Evolutionary conservation across 306 rosid genomes (phyloP), one percentile per base, ranked within the genome.

Genomic region (Prunus davidiana): DNA sequence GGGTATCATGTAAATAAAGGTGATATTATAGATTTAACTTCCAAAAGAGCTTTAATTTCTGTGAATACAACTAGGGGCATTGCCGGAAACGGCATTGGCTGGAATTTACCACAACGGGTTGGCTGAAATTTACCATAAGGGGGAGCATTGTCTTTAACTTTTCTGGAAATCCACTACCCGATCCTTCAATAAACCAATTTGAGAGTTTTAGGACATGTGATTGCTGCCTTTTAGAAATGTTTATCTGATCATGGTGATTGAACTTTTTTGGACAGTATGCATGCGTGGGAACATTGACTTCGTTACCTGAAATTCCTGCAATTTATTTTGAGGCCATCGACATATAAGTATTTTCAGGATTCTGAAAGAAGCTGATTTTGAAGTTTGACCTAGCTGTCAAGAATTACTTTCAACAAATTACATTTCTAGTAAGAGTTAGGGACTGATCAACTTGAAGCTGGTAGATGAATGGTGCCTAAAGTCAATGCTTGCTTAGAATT

Each of bases 241-340:
- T 41, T 10, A 45, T 67, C 78, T 76, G 60, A 56, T 32, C 16
- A 41, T 30, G 52, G 67, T 24, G 19, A 19, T 60, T n/a, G 28
- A 2, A 18, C 18, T 41, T n/a, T 41, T 78, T 30, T 61, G 67
- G 70, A 30, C 90, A 87, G 88, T 84, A 79, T 32, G 41, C 28
- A 2, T 22, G 80, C 56, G 86, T 84, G 50, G 80, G 85, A 19
- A 52, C 49, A 11, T 51, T 79, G 76, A 38, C 73, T 70, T 66
- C 85, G 10, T 66, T 58, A 61, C 72, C 57, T 2, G 85, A 79
- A 72, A 80, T 87, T 80, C 88, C 90, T 63, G 81, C 81, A 71
- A 4, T 12, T 74, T 84, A 83, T 68, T 80, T 86, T 30, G 89
- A 86, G 80, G 67, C 52, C 54, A 69, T 74, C 73, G 22, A 82